These are phyloP conservation scores for Xerocomus potaroensis DNA, from an alignment of 768 basidiomycete genomes.

Conservation along the genomic window DNA sequence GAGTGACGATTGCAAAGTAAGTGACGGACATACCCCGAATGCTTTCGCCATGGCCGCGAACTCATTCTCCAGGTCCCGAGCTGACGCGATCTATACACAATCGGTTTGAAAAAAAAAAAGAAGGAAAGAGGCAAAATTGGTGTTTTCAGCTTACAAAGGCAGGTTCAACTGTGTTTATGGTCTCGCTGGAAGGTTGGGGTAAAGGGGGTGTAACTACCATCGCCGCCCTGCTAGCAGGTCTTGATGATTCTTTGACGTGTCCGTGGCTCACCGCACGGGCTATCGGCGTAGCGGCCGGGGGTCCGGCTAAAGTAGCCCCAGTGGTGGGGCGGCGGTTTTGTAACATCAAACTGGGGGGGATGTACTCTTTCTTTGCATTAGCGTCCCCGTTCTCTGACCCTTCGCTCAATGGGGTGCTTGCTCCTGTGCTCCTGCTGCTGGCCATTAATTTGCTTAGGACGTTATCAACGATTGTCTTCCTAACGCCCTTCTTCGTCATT, in stretches of 20 bases:
- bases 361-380: slow-evolving; percentile 48
- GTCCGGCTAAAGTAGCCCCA: slow-evolving; percentile 24
- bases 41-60: slow-evolving; percentile 72
- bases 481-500: slow-evolving; percentile 77
- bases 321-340: slow-evolving; percentile 46
- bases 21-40: slow-evolving; percentile 61
- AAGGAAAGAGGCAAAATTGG: neutral
- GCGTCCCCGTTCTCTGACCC: slow-evolving; percentile 52
- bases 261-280: slow-evolving; percentile 47
- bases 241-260: slow-evolving; percentile 45
- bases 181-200: slow-evolving; percentile 40
- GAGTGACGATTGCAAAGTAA: neutral
- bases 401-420: slow-evolving; percentile 47
- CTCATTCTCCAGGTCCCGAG: slow-evolving; percentile 80
- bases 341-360: slow-evolving; percentile 72
- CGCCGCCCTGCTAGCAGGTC: slow-evolving; percentile 62
- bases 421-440: slow-evolving; percentile 36
- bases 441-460: slow-evolving; percentile 65
- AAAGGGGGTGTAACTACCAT: slow-evolving; percentile 38
- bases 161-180: slow-evolving; percentile 46
- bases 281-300: slow-evolving; percentile 28
- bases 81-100: slow-evolving; percentile 67
- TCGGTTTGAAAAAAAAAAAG: too few species aligned
- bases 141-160: slow-evolving; percentile 56
- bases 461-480: slow-evolving; percentile 82